These are phyloP conservation scores for Kwoniella newhampshirensis DNA, from an alignment of 768 basidiomycete genomes.

Conservation along the genomic window DNA sequence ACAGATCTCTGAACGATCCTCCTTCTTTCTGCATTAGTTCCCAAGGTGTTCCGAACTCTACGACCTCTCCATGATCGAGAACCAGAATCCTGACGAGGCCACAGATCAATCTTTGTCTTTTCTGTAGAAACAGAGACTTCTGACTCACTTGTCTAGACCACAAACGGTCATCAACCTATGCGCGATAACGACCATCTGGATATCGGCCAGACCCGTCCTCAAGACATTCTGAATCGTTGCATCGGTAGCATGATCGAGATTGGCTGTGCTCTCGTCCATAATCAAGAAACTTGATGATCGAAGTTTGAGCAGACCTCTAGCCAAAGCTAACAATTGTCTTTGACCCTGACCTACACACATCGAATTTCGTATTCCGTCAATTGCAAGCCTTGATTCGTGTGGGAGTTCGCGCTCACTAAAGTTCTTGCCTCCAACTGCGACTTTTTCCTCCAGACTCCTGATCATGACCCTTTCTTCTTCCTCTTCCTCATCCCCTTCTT, in stretches of 20 bases:
- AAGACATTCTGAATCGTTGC: conserved; percentile 62
- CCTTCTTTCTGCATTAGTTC: conserved; percentile 56
- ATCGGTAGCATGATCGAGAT: conserved; percentile 62
- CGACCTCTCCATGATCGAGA: conserved; percentile 56
- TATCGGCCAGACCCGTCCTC: conserved; percentile 55
- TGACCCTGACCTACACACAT: conserved; percentile 57
- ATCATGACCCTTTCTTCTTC: conserved; percentile 48
- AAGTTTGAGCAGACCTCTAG: conserved; percentile 57
- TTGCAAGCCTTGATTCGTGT: too few relatives aligned
- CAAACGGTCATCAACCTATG: conserved; percentile 61
- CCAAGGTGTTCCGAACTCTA: conserved; percentile 51
- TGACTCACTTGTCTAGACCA: conserved; percentile 61
- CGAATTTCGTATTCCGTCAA: too few relatives aligned
- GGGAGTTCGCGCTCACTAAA: conserved; percentile 53
- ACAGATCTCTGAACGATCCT: conserved; percentile 67
- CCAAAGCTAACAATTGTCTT: conserved; percentile 63
- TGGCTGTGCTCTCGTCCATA: conserved; percentile 61
- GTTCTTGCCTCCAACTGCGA: conserved; percentile 55
- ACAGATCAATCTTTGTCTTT: too few relatives aligned
- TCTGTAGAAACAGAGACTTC: too few relatives aligned
- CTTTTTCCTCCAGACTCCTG: conserved; percentile 50
- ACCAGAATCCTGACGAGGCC: conserved; percentile 55
- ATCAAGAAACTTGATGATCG: conserved; percentile 62
- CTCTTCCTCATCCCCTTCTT: conserved; percentile 25
- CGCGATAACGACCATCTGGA: conserved; percentile 63